Conservation (phyloP, 768 basidiomycete genomes). For the Ephemerocybe angulata region DNA sequence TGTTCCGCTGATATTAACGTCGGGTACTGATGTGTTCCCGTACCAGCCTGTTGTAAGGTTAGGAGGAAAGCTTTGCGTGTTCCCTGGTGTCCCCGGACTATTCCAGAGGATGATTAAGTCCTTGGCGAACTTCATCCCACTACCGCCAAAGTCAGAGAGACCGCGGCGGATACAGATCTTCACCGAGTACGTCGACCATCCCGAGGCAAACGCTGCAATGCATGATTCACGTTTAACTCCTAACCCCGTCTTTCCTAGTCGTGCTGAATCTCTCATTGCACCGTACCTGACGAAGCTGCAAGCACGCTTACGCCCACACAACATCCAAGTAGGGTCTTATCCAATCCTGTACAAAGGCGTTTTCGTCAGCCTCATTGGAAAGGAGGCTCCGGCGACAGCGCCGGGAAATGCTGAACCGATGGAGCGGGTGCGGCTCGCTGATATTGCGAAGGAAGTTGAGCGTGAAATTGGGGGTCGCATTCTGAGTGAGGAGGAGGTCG, state of each 20-base stretch:
- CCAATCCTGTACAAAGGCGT: slow-evolving; percentile 62
- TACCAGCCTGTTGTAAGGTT: slow-evolving; percentile 80
- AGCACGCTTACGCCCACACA: slow-evolving; percentile 65
- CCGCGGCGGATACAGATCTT: slow-evolving; percentile 81
- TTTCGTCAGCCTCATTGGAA: slow-evolving; percentile 69
- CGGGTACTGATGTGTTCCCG: not conserved
- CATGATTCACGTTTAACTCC: not conserved
- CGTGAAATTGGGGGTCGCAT: slow-evolving; percentile 52
- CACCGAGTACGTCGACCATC: slow-evolving; percentile 52
- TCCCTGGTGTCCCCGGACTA: slow-evolving; percentile 86
- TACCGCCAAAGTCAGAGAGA: slow-evolving; percentile 71
- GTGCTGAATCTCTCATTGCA: slow-evolving; percentile 75
- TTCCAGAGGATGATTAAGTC: slow-evolving; percentile 80
- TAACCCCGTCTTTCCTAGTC: slow-evolving; percentile 31
- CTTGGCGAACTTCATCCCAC: slow-evolving; percentile 68
- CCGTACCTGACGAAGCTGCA: slow-evolving; percentile 83
- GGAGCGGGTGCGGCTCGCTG: slow-evolving; percentile 42
- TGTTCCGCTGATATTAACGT: slow-evolving; percentile 1
- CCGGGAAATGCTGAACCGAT: not conserved
- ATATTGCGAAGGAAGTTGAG: slow-evolving; percentile 63
- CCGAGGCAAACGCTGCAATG: not conserved
- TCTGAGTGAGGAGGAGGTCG: slow-evolving; percentile 64
- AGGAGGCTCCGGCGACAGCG: slow-evolving; percentile 24
- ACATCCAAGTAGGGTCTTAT: slow-evolving; percentile 81
- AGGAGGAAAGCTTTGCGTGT: slow-evolving; percentile 81